Base-by-base conservation (phyloP, 139 green algal species). In the Diplosphaera chodatii region DNA sequence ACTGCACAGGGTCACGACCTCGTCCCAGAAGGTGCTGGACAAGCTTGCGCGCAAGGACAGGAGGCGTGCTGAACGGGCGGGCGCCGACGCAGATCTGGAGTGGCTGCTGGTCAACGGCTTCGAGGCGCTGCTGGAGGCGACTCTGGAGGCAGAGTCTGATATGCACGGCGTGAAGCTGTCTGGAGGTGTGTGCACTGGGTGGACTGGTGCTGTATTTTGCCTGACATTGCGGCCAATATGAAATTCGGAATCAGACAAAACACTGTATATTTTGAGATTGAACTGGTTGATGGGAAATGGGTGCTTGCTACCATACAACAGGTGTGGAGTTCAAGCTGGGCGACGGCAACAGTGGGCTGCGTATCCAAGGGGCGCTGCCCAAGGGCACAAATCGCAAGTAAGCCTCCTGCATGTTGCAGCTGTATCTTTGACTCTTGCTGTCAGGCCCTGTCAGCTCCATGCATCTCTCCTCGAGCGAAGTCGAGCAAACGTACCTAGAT, bases 31-130 rank as follows among this genome's bases (percentile, higher is more conserved):
- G 79, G 65, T 86, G 68, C 77, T 89, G 32, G 71, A 77, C 33
- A 91, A 90, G 76, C 69, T 89, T 77, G 78, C 86, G 69, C 78
- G 88, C 62, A 95, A 93, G 82, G 88, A 86, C 64, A 74, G 84
- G 72, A 73, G 86, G 37, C 69, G 75, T 8, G 59, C 30, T 0
- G 55, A 28, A 30, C 66, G 67, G 4, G 65, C 55, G 33, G 63
- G 65, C 30, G 59, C 64, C 63, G 75, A 70, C 27, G 65, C 65
- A 21, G 75, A 86, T 40, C 48, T 85, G 55, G 82, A 86, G 67
- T 89, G 78, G 76, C 40, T 91, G 27, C 62, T 65, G 41, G 68
- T 55, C 41, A 67, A 79, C 28, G 87, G 86, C 20, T 82, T 88
- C 63, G 80, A 78, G 8, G 78, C 71, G 27, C 70, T 93, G 32